Conservation (phyloP, 2,329 filamentous ascomycete species). For the Gremmenia infestans region DNA sequence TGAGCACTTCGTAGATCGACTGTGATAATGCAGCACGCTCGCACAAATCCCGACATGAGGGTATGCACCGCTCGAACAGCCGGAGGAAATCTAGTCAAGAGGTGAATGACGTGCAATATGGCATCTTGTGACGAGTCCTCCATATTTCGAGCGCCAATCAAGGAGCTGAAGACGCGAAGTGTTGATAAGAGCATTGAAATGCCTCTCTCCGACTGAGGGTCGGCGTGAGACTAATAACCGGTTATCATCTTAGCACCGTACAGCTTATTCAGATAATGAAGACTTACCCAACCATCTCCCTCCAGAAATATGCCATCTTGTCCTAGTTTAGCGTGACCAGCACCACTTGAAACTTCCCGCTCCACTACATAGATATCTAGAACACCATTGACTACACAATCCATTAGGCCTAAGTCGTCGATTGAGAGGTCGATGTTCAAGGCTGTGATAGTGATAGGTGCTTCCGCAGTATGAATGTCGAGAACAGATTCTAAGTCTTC, state of each 20-base stretch:
- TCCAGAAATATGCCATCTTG: not conserved
- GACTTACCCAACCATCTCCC: not conserved
- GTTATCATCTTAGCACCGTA: not conserved
- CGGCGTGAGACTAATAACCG: not conserved
- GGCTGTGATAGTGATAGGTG: slow-evolving; percentile 3
- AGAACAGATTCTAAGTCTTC: not conserved
- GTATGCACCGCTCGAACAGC: not conserved
- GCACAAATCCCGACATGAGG: not conserved
- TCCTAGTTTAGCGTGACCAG: not conserved
- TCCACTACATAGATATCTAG: slow-evolving; percentile 6
- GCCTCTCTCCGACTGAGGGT: not conserved
- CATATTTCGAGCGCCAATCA: not conserved
- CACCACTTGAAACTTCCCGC: not conserved
- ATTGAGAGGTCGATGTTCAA: slow-evolving; percentile 3
- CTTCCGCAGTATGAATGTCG: slow-evolving; percentile 6
- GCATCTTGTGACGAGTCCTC: not conserved
- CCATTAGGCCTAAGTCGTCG: slow-evolving; percentile 1
- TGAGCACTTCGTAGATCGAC: not conserved
- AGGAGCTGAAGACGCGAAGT: not conserved
- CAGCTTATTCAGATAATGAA: not conserved
- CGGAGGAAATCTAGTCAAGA: not conserved
- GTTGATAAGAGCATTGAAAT: not conserved
- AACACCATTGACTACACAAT: slow-evolving; percentile 2
- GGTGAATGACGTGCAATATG: not conserved
- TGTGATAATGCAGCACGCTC: not conserved